Base-by-base conservation (phyloP, 2,329 filamentous ascomycete species). In the Dactylellina drechsleri region DNA sequence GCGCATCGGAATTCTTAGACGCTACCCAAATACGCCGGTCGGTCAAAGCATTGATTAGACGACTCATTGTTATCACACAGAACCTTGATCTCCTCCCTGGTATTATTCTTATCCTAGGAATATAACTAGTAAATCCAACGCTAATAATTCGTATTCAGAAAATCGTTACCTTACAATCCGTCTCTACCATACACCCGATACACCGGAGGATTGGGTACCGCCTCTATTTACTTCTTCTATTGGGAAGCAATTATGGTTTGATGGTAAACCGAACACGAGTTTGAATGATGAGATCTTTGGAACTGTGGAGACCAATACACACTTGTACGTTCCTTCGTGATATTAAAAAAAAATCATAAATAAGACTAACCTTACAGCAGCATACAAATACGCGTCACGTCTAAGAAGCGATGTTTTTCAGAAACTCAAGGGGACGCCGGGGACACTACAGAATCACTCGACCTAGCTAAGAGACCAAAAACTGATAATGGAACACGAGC, bases 81-180 rank as follows among this genome's bases (percentile, higher is more conserved):
- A 71, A 68, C 58, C 68, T 80, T 13, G 76, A 78, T 52, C 49
- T 77, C 28, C 66, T 80, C 16, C 79, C 79, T 15, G 78, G 79
- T 79, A 76, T 28, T 36, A 31, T 20, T 26, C 15, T 31, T 50
- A 18, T 16, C 13, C 43, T 47, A 6, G 31, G 6, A 8, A 10
- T 36, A 36, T 36, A 36, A 36, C 31, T 5, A 36, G 10, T 36
- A 36, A 36, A 36, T 36, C 31, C 2, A 36, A 10, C 31, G 5
- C 71, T 78, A 59, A 77, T 52, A 6, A 10, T 6, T 20, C 53
- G 15, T 10, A 12, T n/a, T 8, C 49, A 80, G 79, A 80, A 50
- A 74, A 77, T 58, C 76, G 78, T n/a, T 80, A 78, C 68, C 77
- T 80, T 31, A 79, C 78, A 6, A 78, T 80, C 52, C 78, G 77